Conservation (phyloP, 2,329 filamentous ascomycete genomes). For the Gaeumannomyces sp. region DNA sequence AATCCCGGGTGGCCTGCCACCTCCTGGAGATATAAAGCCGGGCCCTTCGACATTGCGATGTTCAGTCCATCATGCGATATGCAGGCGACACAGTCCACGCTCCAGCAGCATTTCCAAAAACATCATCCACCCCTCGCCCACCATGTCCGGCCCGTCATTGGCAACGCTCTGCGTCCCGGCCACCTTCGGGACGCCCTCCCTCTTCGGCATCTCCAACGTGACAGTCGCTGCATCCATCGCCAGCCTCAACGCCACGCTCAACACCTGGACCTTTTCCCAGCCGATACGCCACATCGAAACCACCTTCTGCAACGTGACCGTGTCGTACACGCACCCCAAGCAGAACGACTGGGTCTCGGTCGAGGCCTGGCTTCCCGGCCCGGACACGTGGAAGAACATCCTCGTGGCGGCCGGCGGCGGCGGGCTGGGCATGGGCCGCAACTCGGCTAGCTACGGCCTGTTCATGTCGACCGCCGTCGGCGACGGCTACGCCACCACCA, state of each 20-base stretch:
- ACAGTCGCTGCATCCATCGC: background rate
- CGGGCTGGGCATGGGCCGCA: conserved; percentile 19
- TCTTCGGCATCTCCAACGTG: background rate
- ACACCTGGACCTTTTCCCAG: background rate
- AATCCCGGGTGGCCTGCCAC: too few relatives aligned
- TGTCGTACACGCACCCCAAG: conserved; percentile 30
- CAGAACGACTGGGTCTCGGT: conserved; percentile 27
- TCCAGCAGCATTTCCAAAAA: background rate
- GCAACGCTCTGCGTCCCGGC: background rate
- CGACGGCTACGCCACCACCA: conserved; percentile 14
- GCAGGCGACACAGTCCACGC: too few relatives aligned
- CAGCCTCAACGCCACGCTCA: background rate
- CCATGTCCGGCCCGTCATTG: background rate
- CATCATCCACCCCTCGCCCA: background rate
- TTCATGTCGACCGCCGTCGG: background rate
- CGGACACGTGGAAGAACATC: conserved; percentile 24
- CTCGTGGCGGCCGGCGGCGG: conserved; percentile 30
- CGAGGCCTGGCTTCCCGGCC: conserved; percentile 26
- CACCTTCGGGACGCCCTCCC: conserved; percentile 1
- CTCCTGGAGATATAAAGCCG: too few relatives aligned
- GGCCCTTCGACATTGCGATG: too few relatives aligned
- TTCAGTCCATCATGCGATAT: too few relatives aligned
- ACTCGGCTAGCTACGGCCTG: conserved; percentile 2
- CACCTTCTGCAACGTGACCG: conserved; percentile 31
- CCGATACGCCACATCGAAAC: background rate